Percentiles rank a stretch among this genome's conserved stretches.
These are phyloP conservation scores for Candida multigemmis DNA, from an alignment of 805 yeast genomes.

Conservation along the genomic window DNA sequence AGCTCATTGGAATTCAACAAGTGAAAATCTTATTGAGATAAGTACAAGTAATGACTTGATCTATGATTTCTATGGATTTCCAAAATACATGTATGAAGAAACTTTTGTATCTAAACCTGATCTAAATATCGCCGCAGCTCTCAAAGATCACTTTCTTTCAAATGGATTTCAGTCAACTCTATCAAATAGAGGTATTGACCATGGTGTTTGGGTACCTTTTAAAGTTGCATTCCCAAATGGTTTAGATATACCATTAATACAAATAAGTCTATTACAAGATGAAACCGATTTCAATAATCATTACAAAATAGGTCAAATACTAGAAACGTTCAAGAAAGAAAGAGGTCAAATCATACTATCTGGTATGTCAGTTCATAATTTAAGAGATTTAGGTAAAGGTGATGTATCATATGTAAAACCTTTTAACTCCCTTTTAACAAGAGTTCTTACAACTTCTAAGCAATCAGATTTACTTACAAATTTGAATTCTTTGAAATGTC, in stretches of 20 bases:
- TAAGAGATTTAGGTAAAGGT: constrained; percentile 40
- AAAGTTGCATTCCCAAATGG: constrained; percentile 54
- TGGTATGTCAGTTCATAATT: constrained; percentile 77
- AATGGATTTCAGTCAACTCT: constrained; percentile 37
- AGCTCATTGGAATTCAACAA: constrained; percentile 67
- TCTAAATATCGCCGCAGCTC: constrained; percentile 30
- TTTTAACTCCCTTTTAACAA: constrained; percentile 40
- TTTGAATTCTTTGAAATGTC: constrained; percentile 28
- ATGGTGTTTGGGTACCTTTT: constrained; percentile 78
- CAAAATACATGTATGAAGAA: constrained; percentile 52
- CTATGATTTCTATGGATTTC: constrained; percentile 74
- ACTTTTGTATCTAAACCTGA: constrained; percentile 47
- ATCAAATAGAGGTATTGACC: constrained; percentile 64
- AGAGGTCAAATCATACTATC: constrained; percentile 48
- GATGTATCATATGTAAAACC: constrained; percentile 38
- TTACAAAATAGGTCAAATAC: constrained; percentile 46
- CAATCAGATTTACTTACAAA: constrained; percentile 17
- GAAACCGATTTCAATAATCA: constrained; percentile 31
- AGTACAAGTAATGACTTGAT: constrained; percentile 41
- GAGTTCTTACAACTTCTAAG: constrained; percentile 22
- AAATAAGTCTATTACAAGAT: constrained; percentile 38
- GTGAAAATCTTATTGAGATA: constrained; percentile 36
- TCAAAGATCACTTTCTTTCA: constrained; percentile 30
- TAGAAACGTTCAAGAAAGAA: constrained; percentile 43
- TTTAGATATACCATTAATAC: constrained; percentile 38